Conservation (phyloP, 2,329 filamentous ascomycete species). For the Leptographium lundbergii region DNA sequence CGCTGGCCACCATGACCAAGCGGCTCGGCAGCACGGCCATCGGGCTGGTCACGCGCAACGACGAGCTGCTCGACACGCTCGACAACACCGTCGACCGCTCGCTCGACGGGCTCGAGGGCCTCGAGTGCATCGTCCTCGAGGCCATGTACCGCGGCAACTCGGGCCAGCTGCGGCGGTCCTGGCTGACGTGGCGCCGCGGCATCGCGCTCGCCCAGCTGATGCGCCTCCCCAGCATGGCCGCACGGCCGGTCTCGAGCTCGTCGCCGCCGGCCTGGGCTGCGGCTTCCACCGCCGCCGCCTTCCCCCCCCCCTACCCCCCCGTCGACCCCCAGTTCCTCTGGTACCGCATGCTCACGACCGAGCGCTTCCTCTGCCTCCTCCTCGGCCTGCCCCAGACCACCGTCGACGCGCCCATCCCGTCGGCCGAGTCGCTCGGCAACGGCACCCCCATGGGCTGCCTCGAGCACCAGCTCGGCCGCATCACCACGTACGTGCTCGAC, state of each 20-base stretch:
- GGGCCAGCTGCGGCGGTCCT: constrained; percentile 32
- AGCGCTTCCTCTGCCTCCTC: constrained; percentile 34
- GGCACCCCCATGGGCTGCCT: constrained; percentile 20
- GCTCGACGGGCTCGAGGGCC: constrained; percentile 29
- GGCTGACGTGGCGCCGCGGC: constrained; percentile 30
- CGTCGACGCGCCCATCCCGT: constrained; percentile 12
- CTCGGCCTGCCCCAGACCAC: constrained; percentile 31
- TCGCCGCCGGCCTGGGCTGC: neutral
- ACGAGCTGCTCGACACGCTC: constrained; percentile 29
- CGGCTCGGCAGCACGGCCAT: constrained; percentile 6
- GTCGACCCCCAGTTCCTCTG: constrained; percentile 26
- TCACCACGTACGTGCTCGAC: constrained; percentile 24
- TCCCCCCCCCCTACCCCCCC: neutral
- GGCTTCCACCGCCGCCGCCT: neutral
- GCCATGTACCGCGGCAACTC: constrained; percentile 31
- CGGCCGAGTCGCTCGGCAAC: constrained; percentile 15
- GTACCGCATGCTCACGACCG: constrained; percentile 30
- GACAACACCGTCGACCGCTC: constrained; percentile 16
- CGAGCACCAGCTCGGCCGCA: constrained; percentile 21
- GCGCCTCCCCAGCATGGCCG: constrained; percentile 6
- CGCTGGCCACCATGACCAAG: constrained; percentile 1
- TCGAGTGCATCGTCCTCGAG: constrained; percentile 38
- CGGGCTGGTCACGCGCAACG: constrained; percentile 29
- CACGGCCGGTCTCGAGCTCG: constrained; percentile 11
- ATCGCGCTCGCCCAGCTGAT: constrained; percentile 19